Conservation (phyloP, 768 basidiomycete genomes). For the Tulasnella sp. region DNA sequence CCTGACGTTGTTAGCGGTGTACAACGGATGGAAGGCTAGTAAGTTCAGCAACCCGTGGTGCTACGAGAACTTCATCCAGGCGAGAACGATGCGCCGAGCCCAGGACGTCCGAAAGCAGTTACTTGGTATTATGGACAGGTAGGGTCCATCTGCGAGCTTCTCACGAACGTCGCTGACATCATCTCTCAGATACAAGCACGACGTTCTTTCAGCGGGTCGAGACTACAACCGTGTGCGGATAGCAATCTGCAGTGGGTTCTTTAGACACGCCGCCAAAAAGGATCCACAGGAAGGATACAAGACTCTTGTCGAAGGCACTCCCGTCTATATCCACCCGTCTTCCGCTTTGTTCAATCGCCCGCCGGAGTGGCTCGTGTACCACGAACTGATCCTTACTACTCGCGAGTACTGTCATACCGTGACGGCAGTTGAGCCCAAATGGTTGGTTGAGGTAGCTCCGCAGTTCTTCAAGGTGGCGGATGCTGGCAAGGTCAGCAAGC, state of each 20-base stretch:
- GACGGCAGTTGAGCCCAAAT: constrained; percentile 93
- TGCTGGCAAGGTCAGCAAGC: constrained; percentile 93
- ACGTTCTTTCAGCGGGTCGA: constrained; percentile 82
- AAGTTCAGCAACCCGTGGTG: constrained; percentile 99
- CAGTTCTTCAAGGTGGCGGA: constrained; percentile 99
- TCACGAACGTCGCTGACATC: not conserved
- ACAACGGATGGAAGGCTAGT: constrained; percentile 96
- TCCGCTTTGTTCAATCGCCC: constrained; percentile 94
- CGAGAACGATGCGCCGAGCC: constrained; percentile 90
- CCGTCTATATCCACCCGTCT: constrained; percentile 96
- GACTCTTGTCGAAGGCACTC: constrained; percentile 94
- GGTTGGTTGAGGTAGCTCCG: constrained; percentile 96
- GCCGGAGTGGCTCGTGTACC: constrained; percentile 94
- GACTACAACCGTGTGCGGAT: constrained; percentile 91
- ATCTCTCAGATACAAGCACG: constrained; percentile 79
- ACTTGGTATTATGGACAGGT: constrained; percentile 98
- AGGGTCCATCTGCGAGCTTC: constrained; percentile 29
- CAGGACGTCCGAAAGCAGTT: constrained; percentile 98
- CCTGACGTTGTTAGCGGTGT: constrained; percentile 83
- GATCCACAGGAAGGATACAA: constrained; percentile 98
- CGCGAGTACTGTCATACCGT: constrained; percentile 90
- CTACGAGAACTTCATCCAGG: constrained; percentile 98
- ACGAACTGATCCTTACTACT: constrained; percentile 94
- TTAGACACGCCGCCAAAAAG: constrained; percentile 98
- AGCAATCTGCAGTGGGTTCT: constrained; percentile 96